phyloP scores from a whole-genome alignment of 805 yeast species.

The Saccharomycopsis javanensis region DNA sequence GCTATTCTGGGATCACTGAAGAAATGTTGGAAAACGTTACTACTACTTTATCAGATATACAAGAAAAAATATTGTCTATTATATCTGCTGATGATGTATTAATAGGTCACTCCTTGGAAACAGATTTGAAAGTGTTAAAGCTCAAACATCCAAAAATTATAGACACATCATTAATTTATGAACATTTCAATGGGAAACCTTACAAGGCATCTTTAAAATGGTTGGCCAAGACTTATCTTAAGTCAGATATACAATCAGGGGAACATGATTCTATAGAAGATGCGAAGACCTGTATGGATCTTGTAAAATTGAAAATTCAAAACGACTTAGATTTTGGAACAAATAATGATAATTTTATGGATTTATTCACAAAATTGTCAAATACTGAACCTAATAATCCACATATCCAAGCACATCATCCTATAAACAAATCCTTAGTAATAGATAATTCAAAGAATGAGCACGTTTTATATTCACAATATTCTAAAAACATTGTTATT shows the following conservation, averaged over 20 bases:
- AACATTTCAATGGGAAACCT: slow-evolving; percentile 80
- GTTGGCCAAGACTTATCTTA: slow-evolving; percentile 49
- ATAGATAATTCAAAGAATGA: slow-evolving; percentile 26
- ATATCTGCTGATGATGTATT: slow-evolving; percentile 55
- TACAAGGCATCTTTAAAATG: slow-evolving; percentile 67
- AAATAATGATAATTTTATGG: slow-evolving; percentile 29
- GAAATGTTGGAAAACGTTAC: slow-evolving; percentile 53
- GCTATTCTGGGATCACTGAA: slow-evolving; percentile 79
- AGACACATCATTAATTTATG: slow-evolving; percentile 71
- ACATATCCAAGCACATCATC: not conserved
- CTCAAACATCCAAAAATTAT: slow-evolving; percentile 65
- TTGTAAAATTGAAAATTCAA: slow-evolving; percentile 57
- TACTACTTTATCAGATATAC: slow-evolving; percentile 60
- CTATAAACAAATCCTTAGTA: slow-evolving; percentile 23
- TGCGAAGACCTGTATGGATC: slow-evolving; percentile 67
- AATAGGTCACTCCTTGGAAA: slow-evolving; percentile 85
- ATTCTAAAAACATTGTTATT: slow-evolving; percentile 23
- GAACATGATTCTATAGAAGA: slow-evolving; percentile 81
- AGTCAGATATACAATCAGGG: slow-evolving; percentile 51
- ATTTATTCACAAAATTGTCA: slow-evolving; percentile 30
- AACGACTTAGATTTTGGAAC: slow-evolving; percentile 63
- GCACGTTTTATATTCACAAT: slow-evolving; percentile 22
- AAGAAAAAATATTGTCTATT: slow-evolving; percentile 38
- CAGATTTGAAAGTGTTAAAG: slow-evolving; percentile 64
- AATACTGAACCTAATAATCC: not conserved